Conservation (phyloP, 176 grass and related monocot genomes). For the Typha latifolia region DNA sequence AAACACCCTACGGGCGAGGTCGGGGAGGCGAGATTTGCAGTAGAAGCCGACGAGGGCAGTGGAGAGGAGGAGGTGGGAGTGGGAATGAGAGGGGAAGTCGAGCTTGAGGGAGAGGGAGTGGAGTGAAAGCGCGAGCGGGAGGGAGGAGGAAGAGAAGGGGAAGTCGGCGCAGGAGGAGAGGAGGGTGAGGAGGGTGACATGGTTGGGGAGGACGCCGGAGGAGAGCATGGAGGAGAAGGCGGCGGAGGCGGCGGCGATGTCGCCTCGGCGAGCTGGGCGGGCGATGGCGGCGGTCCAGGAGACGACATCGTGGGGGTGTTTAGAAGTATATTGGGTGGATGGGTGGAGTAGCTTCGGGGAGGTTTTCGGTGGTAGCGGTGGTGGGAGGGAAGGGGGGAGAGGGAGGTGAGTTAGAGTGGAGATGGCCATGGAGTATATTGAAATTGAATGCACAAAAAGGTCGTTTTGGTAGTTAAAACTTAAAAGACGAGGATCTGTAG, state of each 20-base stretch:
- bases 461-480: background rate
- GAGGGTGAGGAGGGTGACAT: constrained; percentile 49
- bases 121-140: constrained; percentile 25
- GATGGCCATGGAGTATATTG: background rate
- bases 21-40: constrained; percentile 29
- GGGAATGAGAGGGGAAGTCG: constrained; percentile 34
- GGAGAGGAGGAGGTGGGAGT: constrained; percentile 44
- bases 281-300: constrained; percentile 50
- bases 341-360: background rate
- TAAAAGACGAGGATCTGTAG: no score
- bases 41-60: constrained; percentile 59
- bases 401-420: background rate
- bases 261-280: constrained; percentile 29
- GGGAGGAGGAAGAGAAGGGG: constrained; percentile 19
- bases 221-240: constrained; percentile 37
- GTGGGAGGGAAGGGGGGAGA: background rate
- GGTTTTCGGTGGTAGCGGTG: background rate
- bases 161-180: constrained; percentile 46
- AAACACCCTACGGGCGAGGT: constrained; percentile 30
- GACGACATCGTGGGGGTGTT: constrained; percentile 19
- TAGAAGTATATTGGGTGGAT: background rate
- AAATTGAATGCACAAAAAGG: background rate
- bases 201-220: constrained; percentile 29
- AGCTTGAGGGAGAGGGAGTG: constrained; percentile 42
- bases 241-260: constrained; percentile 23